These are phyloP conservation scores for Rutstroemia sp. DNA, from an alignment of 2,329 filamentous ascomycete genomes.

Conservation along the genomic window DNA sequence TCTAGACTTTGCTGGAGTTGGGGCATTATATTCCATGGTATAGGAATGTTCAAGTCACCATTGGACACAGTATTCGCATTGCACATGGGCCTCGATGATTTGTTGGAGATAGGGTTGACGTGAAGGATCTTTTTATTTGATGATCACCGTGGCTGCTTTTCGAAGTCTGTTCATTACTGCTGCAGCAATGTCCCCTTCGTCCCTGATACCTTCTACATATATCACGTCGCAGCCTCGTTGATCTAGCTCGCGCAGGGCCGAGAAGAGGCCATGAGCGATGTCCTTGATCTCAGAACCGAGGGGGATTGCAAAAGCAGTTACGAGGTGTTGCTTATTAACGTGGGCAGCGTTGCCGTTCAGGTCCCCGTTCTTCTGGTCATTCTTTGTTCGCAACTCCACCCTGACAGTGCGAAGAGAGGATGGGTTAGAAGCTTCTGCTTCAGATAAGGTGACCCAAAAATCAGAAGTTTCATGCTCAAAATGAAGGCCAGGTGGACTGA, in stretches of 20 bases:
- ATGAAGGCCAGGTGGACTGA: background rate
- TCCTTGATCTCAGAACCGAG: slow-evolving; percentile 63
- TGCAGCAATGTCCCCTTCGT: slow-evolving; percentile 73
- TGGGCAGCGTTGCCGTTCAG: background rate
- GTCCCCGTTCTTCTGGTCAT: background rate
- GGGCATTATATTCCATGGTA: slow-evolving; percentile 6
- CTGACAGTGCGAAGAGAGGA: too few relatives aligned
- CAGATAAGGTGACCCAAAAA: background rate
- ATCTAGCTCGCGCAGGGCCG: slow-evolving; percentile 79
- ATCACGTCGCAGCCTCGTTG: slow-evolving; percentile 72
- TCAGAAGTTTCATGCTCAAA: background rate
- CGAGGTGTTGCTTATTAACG: slow-evolving; percentile 8
- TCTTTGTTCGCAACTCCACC: background rate
- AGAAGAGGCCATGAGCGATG: slow-evolving; percentile 84
- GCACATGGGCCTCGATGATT: too few relatives aligned
- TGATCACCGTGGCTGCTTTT: slow-evolving; percentile 58
- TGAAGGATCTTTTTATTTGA: slow-evolving; percentile 4
- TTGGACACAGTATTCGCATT: background rate
- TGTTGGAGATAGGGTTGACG: too few relatives aligned
- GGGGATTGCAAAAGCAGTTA: slow-evolving; percentile 52
- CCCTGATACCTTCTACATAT: slow-evolving; percentile 81
- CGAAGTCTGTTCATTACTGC: slow-evolving; percentile 79
- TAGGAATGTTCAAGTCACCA: slow-evolving; percentile 5
- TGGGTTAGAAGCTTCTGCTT: background rate
- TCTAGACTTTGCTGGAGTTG: slow-evolving; percentile 6